phyloP scores from a whole-genome alignment of 2,329 filamentous ascomycete species.

The Ramularia endophylla region DNA sequence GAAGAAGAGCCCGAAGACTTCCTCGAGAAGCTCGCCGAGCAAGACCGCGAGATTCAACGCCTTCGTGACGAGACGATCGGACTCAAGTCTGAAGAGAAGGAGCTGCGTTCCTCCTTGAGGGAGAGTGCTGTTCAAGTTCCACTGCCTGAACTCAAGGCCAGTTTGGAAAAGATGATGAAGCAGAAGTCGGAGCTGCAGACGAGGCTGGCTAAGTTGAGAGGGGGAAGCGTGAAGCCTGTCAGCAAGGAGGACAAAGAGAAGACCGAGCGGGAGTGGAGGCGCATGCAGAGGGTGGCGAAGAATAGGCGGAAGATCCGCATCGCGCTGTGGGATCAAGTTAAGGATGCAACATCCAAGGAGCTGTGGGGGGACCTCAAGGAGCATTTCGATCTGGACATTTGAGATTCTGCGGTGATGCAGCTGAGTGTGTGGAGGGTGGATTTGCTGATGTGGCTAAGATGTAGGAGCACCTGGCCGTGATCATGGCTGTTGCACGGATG shows the following conservation, averaged over 20 bases:
- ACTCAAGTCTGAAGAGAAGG: slow-evolving; percentile 44
- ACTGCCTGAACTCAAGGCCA: slow-evolving; percentile 43
- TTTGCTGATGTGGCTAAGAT: neutral
- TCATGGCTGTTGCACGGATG: no score
- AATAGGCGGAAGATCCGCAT: slow-evolving; percentile 44
- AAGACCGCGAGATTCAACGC: slow-evolving; percentile 44
- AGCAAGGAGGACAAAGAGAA: slow-evolving; percentile 43
- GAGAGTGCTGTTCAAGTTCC: slow-evolving; percentile 45
- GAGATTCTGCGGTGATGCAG: neutral
- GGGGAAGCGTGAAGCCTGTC: slow-evolving; percentile 41
- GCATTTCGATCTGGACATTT: slow-evolving; percentile 22
- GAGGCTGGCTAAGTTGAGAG: slow-evolving; percentile 38
- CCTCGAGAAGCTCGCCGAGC: slow-evolving; percentile 43
- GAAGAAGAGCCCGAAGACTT: slow-evolving; percentile 44
- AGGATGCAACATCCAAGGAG: slow-evolving; percentile 33
- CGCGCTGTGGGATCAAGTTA: slow-evolving; percentile 48
- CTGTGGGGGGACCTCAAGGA: slow-evolving; percentile 34
- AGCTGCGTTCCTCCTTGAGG: slow-evolving; percentile 43
- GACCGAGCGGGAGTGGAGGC: slow-evolving; percentile 43
- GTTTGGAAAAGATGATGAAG: slow-evolving; percentile 38
- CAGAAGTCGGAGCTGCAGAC: slow-evolving; percentile 39
- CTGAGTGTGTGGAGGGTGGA: neutral
- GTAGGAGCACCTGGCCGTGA: no score
- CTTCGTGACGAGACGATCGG: slow-evolving; percentile 42
- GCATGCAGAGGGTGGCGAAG: slow-evolving; percentile 35